These are phyloP conservation scores for Emergomyces orientalis DNA, from an alignment of 2,329 filamentous ascomycete genomes.

Conservation along the genomic window DNA sequence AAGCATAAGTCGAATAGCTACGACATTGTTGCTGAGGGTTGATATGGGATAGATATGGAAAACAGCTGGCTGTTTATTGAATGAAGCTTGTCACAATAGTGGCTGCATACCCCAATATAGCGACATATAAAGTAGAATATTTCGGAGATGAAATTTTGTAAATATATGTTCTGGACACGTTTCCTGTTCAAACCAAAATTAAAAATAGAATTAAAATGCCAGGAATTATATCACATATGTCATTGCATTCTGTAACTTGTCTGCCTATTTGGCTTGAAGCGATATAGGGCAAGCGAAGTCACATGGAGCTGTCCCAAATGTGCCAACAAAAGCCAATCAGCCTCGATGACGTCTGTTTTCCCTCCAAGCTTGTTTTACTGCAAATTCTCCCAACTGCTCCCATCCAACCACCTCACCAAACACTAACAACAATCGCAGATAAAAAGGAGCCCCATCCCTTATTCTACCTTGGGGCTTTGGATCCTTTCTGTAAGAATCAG, in stretches of 20 bases:
- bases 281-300: conserved; percentile 8
- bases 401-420: not conserved
- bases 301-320: not conserved
- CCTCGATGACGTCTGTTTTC: conserved; percentile 10
- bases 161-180: not conserved
- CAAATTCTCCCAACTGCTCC: not conserved
- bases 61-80: not conserved
- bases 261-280: not conserved
- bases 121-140: not conserved
- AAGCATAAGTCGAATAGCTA: conserved; percentile 97
- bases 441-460: not conserved
- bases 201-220: not conserved
- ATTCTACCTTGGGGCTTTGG: not conserved
- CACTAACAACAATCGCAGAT: not conserved
- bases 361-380: conserved; percentile 7
- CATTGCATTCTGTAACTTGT: not conserved
- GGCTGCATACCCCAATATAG: not conserved
- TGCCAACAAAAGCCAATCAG: not conserved
- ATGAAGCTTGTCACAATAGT: not conserved
- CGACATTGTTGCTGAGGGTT: conserved; percentile 57
- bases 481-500: not conserved
- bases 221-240: not conserved
- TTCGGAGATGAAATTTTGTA: not conserved
- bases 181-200: not conserved
- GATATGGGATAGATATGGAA: not conserved